A percentile compares a stretch with the other conserved stretches of the same genome.
These are phyloP conservation scores for Sugiyamaella boreocaroliniensis DNA, from an alignment of 805 yeast species.

Conservation along the genomic window DNA sequence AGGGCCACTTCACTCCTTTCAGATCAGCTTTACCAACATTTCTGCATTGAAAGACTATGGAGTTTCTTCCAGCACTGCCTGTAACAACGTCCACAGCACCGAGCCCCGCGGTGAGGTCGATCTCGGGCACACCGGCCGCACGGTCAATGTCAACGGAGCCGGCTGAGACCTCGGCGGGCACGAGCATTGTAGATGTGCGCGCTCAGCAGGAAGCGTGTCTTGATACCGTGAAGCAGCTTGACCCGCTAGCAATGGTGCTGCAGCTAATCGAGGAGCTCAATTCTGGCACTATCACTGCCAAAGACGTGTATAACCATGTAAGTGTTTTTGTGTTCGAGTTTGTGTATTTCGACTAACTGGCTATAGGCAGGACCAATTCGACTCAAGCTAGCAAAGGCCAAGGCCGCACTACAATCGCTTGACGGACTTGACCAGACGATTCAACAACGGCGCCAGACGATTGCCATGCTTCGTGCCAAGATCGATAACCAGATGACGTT, in stretches of 20 bases:
- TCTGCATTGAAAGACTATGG: no score
- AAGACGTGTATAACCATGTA: constrained; percentile 25
- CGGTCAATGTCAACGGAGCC: neutral
- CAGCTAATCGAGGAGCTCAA: constrained; percentile 19
- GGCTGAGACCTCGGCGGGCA: neutral
- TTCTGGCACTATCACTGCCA: constrained; percentile 21
- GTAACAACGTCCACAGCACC: neutral
- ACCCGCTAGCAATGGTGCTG: constrained; percentile 24
- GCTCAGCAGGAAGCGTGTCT: constrained; percentile 8
- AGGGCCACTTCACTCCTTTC: no score
- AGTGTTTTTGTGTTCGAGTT: neutral
- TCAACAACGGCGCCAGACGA: constrained; percentile 20
- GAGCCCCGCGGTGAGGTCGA: neutral
- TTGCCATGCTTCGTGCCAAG: constrained; percentile 26
- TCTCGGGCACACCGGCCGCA: neutral
- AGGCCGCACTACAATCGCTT: constrained; percentile 14
- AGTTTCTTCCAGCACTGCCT: neutral
- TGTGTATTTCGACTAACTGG: neutral
- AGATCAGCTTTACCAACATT: no score
- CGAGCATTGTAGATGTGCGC: neutral
- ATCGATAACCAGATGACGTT: constrained; percentile 21
- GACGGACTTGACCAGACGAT: constrained; percentile 25
- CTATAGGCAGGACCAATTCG: constrained; percentile 25
- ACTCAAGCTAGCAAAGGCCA: constrained; percentile 21
- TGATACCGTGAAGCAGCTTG: constrained; percentile 19